Percentiles rank a stretch among this genome's conserved stretches.
These are phyloP conservation scores for Priceomyces haplophilus DNA, from an alignment of 805 yeast species.

Conservation along the genomic window DNA sequence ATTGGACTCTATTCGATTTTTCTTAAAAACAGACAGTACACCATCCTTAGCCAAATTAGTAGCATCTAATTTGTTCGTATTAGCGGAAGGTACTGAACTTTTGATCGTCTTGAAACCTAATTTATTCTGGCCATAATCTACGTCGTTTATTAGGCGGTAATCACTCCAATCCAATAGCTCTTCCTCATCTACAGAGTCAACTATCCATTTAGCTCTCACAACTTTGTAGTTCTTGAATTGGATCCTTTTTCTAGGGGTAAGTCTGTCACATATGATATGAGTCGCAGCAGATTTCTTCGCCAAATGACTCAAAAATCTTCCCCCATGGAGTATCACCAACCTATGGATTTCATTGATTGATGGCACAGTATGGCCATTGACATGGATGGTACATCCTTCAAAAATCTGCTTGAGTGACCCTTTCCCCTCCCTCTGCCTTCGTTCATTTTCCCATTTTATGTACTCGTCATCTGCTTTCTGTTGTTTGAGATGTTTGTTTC, in stretches of 20 bases:
- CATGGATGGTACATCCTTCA: constrained; percentile 61
- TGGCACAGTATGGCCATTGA: constrained; percentile 89
- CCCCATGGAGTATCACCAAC: constrained; percentile 75
- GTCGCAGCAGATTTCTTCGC: constrained; percentile 72
- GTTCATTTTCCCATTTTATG: constrained; percentile 45
- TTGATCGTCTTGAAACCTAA: constrained; percentile 16
- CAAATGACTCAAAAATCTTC: constrained; percentile 65
- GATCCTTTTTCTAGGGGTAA: constrained; percentile 72
- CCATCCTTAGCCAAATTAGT: background rate
- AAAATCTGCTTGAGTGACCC: constrained; percentile 43
- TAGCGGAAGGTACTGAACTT: background rate
- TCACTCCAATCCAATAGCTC: constrained; percentile 66
- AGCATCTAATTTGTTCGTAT: constrained; percentile 4
- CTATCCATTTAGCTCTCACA: constrained; percentile 80
- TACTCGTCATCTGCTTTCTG: constrained; percentile 53
- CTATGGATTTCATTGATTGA: constrained; percentile 70
- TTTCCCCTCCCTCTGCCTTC: constrained; percentile 24
- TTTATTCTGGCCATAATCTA: constrained; percentile 54
- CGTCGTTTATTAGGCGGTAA: constrained; percentile 49
- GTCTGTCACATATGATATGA: constrained; percentile 75
- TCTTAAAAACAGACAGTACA: background rate
- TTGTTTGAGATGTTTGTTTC: constrained; percentile 59
- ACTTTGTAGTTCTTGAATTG: constrained; percentile 70
- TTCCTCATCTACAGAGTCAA: constrained; percentile 53
- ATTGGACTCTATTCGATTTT: background rate